phyloP scores from a whole-genome alignment of 225 moss, liverwort and hornwort genomes.

The Pleurozium schreberi region DNA sequence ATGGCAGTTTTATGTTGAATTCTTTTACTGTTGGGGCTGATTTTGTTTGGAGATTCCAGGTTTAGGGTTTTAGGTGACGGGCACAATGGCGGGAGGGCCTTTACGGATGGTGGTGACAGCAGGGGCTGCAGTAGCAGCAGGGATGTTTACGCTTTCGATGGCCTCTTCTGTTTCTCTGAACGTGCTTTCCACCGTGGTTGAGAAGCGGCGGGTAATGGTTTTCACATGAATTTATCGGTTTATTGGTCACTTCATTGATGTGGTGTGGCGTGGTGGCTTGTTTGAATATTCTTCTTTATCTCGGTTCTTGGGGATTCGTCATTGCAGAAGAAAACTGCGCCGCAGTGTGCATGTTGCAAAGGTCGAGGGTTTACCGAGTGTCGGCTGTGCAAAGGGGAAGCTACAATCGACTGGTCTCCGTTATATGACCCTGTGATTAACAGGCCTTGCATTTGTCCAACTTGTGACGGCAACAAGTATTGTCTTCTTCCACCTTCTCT shows the following conservation, averaged over 20 bases:
- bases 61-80: background rate
- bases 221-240: background rate
- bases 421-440: slow-evolving; percentile 67
- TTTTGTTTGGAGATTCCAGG: background rate
- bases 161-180: slow-evolving; percentile 65
- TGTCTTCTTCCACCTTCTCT: background rate
- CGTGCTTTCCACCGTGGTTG: slow-evolving; percentile 58
- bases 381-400: slow-evolving; percentile 64
- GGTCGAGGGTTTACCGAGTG: slow-evolving; percentile 71
- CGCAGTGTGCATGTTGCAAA: slow-evolving; percentile 62
- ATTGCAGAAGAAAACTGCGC: slow-evolving; percentile 70
- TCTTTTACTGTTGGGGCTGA: background rate
- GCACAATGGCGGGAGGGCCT: slow-evolving; percentile 39
- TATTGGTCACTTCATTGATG: background rate
- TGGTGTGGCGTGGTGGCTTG: background rate
- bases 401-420: slow-evolving; percentile 90
- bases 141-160: slow-evolving; percentile 76
- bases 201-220: slow-evolving; percentile 51
- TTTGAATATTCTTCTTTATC: background rate
- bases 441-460: slow-evolving; percentile 85
- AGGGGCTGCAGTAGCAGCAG: slow-evolving; percentile 67
- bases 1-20: background rate
- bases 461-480: slow-evolving; percentile 93
- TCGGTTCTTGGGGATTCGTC: background rate
- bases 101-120: slow-evolving; percentile 58